phyloP scores from a whole-genome alignment of 192 early-diverging fungal species.

The Coemansia furcata region DNA sequence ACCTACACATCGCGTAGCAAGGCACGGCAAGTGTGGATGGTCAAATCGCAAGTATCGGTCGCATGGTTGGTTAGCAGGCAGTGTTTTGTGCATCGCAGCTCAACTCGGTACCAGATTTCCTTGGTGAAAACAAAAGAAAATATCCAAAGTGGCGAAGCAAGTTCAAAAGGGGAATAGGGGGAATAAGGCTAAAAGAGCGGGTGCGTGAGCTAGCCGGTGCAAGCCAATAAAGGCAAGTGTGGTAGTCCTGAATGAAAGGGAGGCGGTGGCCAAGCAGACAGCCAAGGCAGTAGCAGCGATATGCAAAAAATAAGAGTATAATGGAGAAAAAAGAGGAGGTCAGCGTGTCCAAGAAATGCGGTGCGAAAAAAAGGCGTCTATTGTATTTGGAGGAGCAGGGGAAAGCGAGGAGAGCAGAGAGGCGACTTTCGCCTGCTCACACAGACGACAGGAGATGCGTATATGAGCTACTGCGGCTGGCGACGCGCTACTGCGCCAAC shows the following conservation, averaged over 20 bases:
- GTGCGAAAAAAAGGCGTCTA: constrained; percentile 8
- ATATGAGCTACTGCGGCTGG: constrained; percentile 4
- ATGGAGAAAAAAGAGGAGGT: constrained; percentile 1
- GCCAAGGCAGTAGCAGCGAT: constrained; percentile 3
- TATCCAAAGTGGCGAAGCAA: constrained; percentile 2
- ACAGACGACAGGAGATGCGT: background rate
- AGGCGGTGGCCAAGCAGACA: background rate
- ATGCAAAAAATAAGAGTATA: background rate
- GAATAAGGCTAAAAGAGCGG: background rate
- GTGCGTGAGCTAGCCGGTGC: background rate
- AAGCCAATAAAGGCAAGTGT: constrained; percentile 2
- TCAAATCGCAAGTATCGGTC: constrained; percentile 12
- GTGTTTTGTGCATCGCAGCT: constrained; percentile 14
- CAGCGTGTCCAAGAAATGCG: background rate
- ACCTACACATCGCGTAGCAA: constrained; percentile 17
- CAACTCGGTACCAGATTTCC: background rate
- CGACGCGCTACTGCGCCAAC: constrained; percentile 1
- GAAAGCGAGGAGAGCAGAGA: background rate
- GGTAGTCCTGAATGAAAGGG: constrained; percentile 8
- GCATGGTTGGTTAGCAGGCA: constrained; percentile 13
- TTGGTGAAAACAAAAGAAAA: background rate
- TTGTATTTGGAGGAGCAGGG: constrained; percentile 7
- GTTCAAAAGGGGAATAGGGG: background rate
- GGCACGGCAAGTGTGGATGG: constrained; percentile 5
- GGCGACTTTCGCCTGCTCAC: background rate